These are phyloP conservation scores for Bryoglossum gracile DNA, from an alignment of 495 filamentous ascomycete species.

Conservation along the genomic window DNA sequence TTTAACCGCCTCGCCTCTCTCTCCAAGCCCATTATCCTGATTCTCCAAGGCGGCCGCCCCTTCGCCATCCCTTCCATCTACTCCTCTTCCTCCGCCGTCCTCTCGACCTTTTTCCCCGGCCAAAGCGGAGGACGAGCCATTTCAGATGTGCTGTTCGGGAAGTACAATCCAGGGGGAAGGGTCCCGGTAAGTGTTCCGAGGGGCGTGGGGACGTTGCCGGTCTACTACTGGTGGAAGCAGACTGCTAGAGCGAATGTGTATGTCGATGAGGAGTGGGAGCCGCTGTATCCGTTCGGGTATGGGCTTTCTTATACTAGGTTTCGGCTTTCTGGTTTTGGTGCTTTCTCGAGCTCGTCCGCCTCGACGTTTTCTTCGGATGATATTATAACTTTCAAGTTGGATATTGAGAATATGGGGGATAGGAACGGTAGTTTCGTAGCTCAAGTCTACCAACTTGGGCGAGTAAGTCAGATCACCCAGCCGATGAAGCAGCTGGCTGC, in stretches of 20 bases:
- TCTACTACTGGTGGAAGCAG: slow-evolving; percentile 41
- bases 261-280: slow-evolving; percentile 58
- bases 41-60: slow-evolving; percentile 37
- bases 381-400: slow-evolving; percentile 39
- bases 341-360: slow-evolving; percentile 40
- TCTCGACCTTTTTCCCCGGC: slow-evolving; percentile 86
- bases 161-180: slow-evolving; percentile 75
- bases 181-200: slow-evolving; percentile 80
- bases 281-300: slow-evolving; percentile 81
- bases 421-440: slow-evolving; percentile 62
- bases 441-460: slow-evolving; percentile 54
- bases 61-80: slow-evolving; percentile 36
- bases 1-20: slow-evolving; percentile 32
- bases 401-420: slow-evolving; percentile 59
- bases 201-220: slow-evolving; percentile 69
- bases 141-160: slow-evolving; percentile 81
- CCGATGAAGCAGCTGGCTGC: slow-evolving; percentile 65
- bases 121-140: slow-evolving; percentile 86
- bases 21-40: slow-evolving; percentile 34
- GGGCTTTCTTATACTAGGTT: slow-evolving; percentile 77
- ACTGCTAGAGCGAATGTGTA: slow-evolving; percentile 37
- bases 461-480: slow-evolving; percentile 37
- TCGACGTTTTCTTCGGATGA: not conserved
- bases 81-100: slow-evolving; percentile 28
- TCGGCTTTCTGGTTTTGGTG: slow-evolving; percentile 25